These are phyloP conservation scores for Penicillium desertorum DNA, from an alignment of 495 filamentous ascomycete genomes.

Conservation along the genomic window DNA sequence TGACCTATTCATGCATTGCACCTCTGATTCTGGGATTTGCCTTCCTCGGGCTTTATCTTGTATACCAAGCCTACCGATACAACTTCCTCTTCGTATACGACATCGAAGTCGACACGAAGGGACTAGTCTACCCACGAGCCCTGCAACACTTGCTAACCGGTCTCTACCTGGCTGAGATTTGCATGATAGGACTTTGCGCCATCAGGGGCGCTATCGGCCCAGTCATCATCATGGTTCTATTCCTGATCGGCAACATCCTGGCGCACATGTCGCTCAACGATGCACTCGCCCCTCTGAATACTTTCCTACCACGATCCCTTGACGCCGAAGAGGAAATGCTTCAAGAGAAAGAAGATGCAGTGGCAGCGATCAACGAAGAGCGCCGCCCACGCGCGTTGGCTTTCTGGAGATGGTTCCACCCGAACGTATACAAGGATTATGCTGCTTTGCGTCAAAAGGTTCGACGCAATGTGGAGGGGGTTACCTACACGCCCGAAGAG, in stretches of 20 bases:
- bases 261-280: slow-evolving; percentile 76
- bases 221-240: slow-evolving; percentile 72
- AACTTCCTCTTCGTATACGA: slow-evolving; percentile 89
- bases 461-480: slow-evolving; percentile 55
- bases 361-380: slow-evolving; percentile 25
- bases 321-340: slow-evolving; percentile 47
- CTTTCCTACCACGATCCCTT: slow-evolving; percentile 65
- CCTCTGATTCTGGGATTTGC: slow-evolving; percentile 83
- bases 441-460: slow-evolving; percentile 65
- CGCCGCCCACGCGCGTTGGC: slow-evolving; percentile 28
- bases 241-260: slow-evolving; percentile 71
- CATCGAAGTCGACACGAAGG: slow-evolving; percentile 79
- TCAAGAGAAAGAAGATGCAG: slow-evolving; percentile 37
- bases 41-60: slow-evolving; percentile 70
- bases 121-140: slow-evolving; percentile 81
- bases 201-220: slow-evolving; percentile 69
- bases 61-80: slow-evolving; percentile 89
- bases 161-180: slow-evolving; percentile 78
- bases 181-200: slow-evolving; percentile 83
- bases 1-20: slow-evolving; percentile 83
- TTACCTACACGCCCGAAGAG: slow-evolving; percentile 56
- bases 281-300: slow-evolving; percentile 70
- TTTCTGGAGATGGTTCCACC: slow-evolving; percentile 71
- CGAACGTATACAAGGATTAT: slow-evolving; percentile 73
- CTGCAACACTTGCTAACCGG: slow-evolving; percentile 84